Evolutionary conservation across 352 stramenopile species (phyloP), one percentile per base, ranked within the genome.

Genomic region (Phytophthora sojae): DNA sequence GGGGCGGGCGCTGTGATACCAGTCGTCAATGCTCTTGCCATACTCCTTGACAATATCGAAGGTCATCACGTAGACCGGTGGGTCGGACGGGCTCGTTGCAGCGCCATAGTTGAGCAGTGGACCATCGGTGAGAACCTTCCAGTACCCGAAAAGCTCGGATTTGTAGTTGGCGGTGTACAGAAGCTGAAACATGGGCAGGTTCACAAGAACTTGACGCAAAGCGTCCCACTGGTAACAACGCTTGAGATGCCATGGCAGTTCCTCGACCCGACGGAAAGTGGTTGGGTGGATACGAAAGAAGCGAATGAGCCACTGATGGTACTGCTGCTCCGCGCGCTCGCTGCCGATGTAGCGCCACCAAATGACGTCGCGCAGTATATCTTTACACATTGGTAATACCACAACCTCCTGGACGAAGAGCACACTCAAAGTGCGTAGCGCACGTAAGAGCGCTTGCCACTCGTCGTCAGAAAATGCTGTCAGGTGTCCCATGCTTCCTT

Each of bases 31-130:
- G 19, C 88, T 89, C 45, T 86, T 85, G 44, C 97, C 96, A 64
- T 98, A 98, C 61, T 98, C 93, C 39, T 86, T 82, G 3, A 98
- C 93, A n/a, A 98, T 75, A 71, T 99, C 95, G 65, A 98, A 98
- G 0, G 89, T 76, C n/a, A 77, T 73, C 21, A 87, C 74, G 65
- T 91, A 90, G 29, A 77, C 71, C 14, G 80, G 75, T 44, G 78
- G 61, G 12, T 88, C 77, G 7, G 59, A 73, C 32, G 55, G 59
- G 55, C 56, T 76, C 42, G 57, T 80, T 6, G 63, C 70, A 15
- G 70, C 64, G 19, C 69, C 76, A 68, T 86, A 86, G 21, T 91
- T 69, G 7, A 87, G 75, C 37, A 91, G 54, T 25, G 86, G 91
- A 0, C 92, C 91, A 53, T 96, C 83, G 4, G 83, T 93, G 15